These are phyloP conservation scores for Clitopilus hobsonii DNA, from an alignment of 768 basidiomycete genomes.

Conservation along the genomic window DNA sequence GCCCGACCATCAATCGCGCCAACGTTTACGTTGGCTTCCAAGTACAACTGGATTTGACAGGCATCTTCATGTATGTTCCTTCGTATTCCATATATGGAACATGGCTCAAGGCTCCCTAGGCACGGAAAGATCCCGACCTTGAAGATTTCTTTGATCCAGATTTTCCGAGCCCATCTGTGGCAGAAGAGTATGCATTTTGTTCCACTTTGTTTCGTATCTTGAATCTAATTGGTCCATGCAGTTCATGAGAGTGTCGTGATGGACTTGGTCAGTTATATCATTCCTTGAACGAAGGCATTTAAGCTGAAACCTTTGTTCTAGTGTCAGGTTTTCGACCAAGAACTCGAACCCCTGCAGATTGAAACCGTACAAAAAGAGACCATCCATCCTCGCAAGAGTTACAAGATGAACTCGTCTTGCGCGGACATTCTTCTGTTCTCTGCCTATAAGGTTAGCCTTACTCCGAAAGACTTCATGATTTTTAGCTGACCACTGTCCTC, in stretches of 20 bases:
- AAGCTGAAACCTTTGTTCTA: constrained; percentile 17
- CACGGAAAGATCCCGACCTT: constrained; percentile 98
- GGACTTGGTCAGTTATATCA: constrained; percentile 64
- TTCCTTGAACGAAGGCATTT: not conserved
- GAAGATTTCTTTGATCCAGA: constrained; percentile 98
- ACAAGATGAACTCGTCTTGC: constrained; percentile 99
- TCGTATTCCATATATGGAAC: not conserved
- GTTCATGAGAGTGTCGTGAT: constrained; percentile 91
- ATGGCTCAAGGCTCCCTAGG: constrained; percentile 32
- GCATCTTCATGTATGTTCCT: constrained; percentile 76
- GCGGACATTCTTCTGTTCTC: constrained; percentile 98
- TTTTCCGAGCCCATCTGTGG: constrained; percentile 99
- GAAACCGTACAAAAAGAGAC: constrained; percentile 99
- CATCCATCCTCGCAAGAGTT: constrained; percentile 98
- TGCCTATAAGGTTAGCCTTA: constrained; percentile 63
- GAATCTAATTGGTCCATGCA: constrained; percentile 19
- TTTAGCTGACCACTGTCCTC: not conserved
- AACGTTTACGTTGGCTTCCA: constrained; percentile 99
- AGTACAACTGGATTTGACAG: constrained; percentile 96
- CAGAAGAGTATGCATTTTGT: constrained; percentile 79
- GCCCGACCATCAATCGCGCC: constrained; percentile 97
- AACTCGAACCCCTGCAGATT: constrained; percentile 95
- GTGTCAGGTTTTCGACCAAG: constrained; percentile 99
- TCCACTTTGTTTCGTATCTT: not conserved
- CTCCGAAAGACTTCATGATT: no score